These are phyloP conservation scores for Cladophialophora immunda DNA, from an alignment of 2,329 filamentous ascomycete species.

Conservation along the genomic window DNA sequence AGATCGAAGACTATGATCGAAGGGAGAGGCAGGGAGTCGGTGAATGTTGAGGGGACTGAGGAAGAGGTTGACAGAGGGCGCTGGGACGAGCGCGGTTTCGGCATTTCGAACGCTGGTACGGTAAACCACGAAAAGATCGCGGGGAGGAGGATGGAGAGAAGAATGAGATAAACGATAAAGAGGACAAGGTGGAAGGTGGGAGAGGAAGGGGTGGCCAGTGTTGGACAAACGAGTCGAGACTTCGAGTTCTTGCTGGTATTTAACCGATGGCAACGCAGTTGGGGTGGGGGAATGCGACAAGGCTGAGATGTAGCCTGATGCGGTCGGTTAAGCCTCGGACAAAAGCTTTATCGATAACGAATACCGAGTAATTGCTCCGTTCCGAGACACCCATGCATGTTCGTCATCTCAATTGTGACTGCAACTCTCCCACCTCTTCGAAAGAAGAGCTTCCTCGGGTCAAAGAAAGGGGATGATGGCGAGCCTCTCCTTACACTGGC, in stretches of 20 bases:
- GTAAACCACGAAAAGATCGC: background rate
- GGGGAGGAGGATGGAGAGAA: background rate
- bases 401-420: constrained; percentile 3
- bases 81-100: constrained; percentile 13
- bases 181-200: background rate
- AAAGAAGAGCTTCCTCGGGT: background rate
- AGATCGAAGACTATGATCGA: constrained; percentile 91
- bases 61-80: constrained; percentile 14
- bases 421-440: background rate
- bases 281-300: background rate
- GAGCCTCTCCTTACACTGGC: constrained; percentile 7
- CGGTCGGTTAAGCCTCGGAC: background rate
- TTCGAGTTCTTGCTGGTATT: background rate
- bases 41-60: constrained; percentile 60
- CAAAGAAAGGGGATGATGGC: constrained; percentile 25
- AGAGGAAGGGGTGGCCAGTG: background rate
- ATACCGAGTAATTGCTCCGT: background rate
- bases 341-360: constrained; percentile 14
- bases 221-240: background rate
- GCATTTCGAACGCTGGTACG: constrained; percentile 13
- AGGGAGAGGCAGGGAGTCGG: constrained; percentile 75
- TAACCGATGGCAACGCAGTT: background rate
- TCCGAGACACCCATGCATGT: background rate
- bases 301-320: background rate
- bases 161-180: background rate